A percentile compares a stretch with the other conserved stretches of the same genome.
These are phyloP conservation scores for Hibiscus mutabilis DNA, from an alignment of 345 rosid species.

Conservation along the genomic window DNA sequence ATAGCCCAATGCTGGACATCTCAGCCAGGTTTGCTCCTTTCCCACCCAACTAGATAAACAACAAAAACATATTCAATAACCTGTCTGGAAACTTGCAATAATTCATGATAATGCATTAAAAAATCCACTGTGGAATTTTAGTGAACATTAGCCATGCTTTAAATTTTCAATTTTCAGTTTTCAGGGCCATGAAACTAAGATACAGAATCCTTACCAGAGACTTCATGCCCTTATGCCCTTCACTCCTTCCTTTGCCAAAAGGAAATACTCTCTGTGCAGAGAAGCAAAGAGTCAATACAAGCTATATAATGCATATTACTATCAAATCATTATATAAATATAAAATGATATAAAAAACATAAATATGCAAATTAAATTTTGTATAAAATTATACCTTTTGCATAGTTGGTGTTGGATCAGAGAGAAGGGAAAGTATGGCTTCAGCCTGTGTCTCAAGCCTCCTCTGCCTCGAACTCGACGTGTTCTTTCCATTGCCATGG, in stretches of 20 bases:
- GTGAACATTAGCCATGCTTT: background rate
- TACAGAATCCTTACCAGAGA: conserved; percentile 52
- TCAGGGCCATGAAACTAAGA: background rate
- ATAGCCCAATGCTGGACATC: conserved; percentile 92
- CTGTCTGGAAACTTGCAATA: background rate
- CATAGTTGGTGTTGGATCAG: conserved; percentile 38
- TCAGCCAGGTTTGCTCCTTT: conserved; percentile 97
- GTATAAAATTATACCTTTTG: conserved; percentile 25
- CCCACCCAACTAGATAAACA: conserved; percentile 65
- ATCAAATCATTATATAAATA: too few relatives aligned
- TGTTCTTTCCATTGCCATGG: conserved; percentile 1
- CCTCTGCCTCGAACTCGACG: background rate
- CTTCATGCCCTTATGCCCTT: conserved; percentile 97
- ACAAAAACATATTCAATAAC: background rate
- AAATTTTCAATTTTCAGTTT: background rate
- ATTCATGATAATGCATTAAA: background rate
- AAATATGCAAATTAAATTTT: background rate
- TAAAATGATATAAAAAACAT: too few relatives aligned
- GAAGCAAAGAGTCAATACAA: background rate
- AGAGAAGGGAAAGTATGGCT: conserved; percentile 37
- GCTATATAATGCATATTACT: too few relatives aligned
- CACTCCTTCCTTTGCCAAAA: conserved; percentile 83
- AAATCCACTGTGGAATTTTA: background rate
- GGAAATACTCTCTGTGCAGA: conserved; percentile 67
- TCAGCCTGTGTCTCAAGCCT: conserved; percentile 18